A percentile compares a stretch with the other conserved stretches of the same genome.
Conservation (phyloP, 1,139 yeast genomes). For the Taphrina populina region DNA sequence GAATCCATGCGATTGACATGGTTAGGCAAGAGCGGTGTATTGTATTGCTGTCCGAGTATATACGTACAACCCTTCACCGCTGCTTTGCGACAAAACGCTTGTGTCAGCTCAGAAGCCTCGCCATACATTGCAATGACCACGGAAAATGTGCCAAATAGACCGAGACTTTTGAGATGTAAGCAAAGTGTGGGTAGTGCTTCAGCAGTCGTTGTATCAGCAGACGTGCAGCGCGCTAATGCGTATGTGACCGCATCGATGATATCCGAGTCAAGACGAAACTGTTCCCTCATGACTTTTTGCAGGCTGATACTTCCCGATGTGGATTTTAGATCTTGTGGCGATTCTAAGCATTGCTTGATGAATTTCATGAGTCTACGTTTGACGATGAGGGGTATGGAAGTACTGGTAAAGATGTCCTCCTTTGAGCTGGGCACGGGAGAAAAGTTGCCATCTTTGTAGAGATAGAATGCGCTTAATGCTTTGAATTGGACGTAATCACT, state of each 20-base stretch:
- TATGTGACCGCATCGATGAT: conserved; percentile 48
- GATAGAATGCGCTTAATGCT: conserved; percentile 82
- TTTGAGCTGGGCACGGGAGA: conserved; percentile 69
- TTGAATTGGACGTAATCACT: conserved; percentile 90
- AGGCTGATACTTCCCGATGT: conserved; percentile 40
- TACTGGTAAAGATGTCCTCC: conserved; percentile 92
- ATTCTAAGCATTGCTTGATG: conserved; percentile 79
- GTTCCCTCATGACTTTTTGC: conserved; percentile 9
- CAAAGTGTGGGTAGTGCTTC: conserved; percentile 77
- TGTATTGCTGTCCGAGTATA: conserved; percentile 62
- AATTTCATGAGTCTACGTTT: conserved; percentile 89
- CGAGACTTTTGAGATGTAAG: conserved; percentile 80
- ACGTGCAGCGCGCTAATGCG: conserved; percentile 77
- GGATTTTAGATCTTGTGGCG: conserved; percentile 54
- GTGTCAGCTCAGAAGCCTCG: conserved; percentile 93
- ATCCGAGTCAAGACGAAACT: conserved; percentile 1
- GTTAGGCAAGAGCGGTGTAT: conserved; percentile 51
- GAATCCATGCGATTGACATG: conserved; percentile 74
- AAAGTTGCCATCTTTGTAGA: conserved; percentile 57
- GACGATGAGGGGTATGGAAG: conserved; percentile 68
- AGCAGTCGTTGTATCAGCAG: conserved; percentile 60
- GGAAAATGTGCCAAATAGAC: conserved; percentile 92
- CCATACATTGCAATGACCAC: conserved; percentile 90
- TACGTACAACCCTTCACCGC: conserved; percentile 98
- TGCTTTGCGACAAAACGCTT: conserved; percentile 95